Conservation (phyloP, 352 stramenopile genomes). For the Phytopythium sindhum region DNA sequence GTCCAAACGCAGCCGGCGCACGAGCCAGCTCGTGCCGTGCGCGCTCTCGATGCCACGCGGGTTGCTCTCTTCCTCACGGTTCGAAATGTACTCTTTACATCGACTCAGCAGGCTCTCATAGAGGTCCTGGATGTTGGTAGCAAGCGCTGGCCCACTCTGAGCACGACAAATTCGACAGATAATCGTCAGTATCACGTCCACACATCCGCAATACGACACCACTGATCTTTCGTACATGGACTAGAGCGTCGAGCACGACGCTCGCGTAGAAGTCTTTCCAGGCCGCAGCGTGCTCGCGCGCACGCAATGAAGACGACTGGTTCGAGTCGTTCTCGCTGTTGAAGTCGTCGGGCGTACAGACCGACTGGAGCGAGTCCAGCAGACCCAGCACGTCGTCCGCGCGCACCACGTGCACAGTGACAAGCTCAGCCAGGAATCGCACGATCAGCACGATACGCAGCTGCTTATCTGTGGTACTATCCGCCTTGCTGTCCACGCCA, state of each 20-base stretch:
- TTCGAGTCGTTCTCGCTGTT: slow-evolving; percentile 35
- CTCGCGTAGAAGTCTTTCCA: slow-evolving; percentile 80
- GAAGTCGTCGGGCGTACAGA: slow-evolving; percentile 65
- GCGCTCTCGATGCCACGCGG: slow-evolving; percentile 32
- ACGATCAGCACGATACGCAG: slow-evolving; percentile 55
- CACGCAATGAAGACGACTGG: slow-evolving; percentile 28
- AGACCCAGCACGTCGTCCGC: slow-evolving; percentile 56
- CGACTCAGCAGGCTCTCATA: slow-evolving; percentile 70
- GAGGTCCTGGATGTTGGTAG: slow-evolving; percentile 39
- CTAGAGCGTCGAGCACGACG: slow-evolving; percentile 64
- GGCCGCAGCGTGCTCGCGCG: slow-evolving; percentile 45
- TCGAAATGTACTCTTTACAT: slow-evolving; percentile 67
- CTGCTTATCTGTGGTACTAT: neutral
- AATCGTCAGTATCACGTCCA: neutral
- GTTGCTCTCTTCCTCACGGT: slow-evolving; percentile 63
- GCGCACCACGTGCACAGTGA: slow-evolving; percentile 53
- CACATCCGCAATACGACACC: neutral
- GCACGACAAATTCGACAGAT: neutral
- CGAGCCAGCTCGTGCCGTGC: slow-evolving; percentile 58
- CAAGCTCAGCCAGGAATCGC: slow-evolving; percentile 60
- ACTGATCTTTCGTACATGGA: slow-evolving; percentile 35
- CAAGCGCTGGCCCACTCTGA: slow-evolving; percentile 46
- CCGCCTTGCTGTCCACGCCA: slow-evolving; percentile 12
- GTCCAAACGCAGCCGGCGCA: slow-evolving; percentile 61
- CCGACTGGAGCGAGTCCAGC: slow-evolving; percentile 57